These are phyloP conservation scores for Xylaria sp. DNA, from an alignment of 2,329 filamentous ascomycete species.

Conservation along the genomic window DNA sequence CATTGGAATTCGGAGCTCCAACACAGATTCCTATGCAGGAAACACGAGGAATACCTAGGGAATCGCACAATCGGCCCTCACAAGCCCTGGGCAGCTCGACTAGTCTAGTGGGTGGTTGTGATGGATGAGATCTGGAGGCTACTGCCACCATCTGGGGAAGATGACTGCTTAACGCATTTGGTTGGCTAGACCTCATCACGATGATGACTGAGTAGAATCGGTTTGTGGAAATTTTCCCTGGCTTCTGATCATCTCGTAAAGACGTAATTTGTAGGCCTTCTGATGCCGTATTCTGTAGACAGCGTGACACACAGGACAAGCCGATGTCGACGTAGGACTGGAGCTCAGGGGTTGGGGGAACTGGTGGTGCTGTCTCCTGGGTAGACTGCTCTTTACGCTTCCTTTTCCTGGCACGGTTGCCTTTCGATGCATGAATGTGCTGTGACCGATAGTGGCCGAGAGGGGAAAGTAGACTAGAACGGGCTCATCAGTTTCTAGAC, in stretches of 20 bases:
- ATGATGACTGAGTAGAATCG: constrained; percentile 64
- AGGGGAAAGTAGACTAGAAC: constrained; percentile 67
- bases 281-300: constrained; percentile 60
- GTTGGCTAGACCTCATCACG: constrained; percentile 66
- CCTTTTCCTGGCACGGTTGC: constrained; percentile 66
- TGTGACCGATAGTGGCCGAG: constrained; percentile 69
- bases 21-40: constrained; percentile 70
- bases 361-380: constrained; percentile 29
- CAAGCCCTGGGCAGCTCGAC: constrained; percentile 70
- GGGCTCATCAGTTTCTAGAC: constrained; percentile 28
- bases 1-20: constrained; percentile 65
- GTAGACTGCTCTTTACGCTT: constrained; percentile 54
- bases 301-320: constrained; percentile 69
- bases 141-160: constrained; percentile 65
- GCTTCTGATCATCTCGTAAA: constrained; percentile 6
- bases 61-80: constrained; percentile 65
- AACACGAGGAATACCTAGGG: constrained; percentile 70
- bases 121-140: constrained; percentile 57
- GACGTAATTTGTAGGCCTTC: constrained; percentile 5
- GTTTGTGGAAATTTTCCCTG: constrained; percentile 1
- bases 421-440: constrained; percentile 67
- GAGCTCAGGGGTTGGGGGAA: constrained; percentile 61
- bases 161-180: constrained; percentile 68
- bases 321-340: constrained; percentile 70
- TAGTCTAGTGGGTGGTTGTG: constrained; percentile 60